Percentiles rank a stretch among this genome's conserved stretches.
Evolutionary conservation across 192 early-diverging fungal species (phyloP).

Genomic region (Coemansia sp.): DNA sequence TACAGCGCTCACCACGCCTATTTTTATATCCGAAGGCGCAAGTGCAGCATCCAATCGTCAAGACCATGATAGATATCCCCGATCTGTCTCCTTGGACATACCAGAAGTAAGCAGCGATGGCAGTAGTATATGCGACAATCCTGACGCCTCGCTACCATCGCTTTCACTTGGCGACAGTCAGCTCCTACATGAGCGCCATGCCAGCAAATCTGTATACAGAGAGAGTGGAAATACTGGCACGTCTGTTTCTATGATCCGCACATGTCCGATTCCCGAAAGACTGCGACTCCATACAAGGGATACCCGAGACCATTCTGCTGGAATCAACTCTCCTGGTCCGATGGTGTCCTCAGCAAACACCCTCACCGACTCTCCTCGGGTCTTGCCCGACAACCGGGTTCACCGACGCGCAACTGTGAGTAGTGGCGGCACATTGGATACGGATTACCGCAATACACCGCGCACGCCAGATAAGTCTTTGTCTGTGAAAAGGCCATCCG

Average conservation of each 20-base stretch:
- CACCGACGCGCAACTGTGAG: conserved; percentile 30
- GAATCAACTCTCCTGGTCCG: conserved; percentile 16
- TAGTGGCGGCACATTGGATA: background rate
- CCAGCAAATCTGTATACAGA: background rate
- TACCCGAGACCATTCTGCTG: background rate
- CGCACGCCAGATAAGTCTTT: conserved; percentile 8
- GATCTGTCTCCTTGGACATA: background rate
- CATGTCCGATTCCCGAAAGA: conserved; percentile 47
- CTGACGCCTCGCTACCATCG: background rate
- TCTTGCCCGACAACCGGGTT: conserved; percentile 11
- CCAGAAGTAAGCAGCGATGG: background rate
- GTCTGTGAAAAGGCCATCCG: background rate
- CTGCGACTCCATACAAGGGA: conserved; percentile 33
- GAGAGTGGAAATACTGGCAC: background rate
- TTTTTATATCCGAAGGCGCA: background rate
- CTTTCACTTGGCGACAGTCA: background rate
- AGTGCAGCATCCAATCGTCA: background rate
- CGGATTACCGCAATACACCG: background rate
- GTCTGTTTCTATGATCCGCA: conserved; percentile 25
- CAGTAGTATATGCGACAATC: background rate
- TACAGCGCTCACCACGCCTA: background rate
- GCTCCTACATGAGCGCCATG: background rate
- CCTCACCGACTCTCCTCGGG: conserved; percentile 20
- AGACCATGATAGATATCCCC: background rate
- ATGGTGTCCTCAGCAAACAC: conserved; percentile 21